Conservation (phyloP, 2,329 filamentous ascomycete genomes). For the Cadophora malorum region DNA sequence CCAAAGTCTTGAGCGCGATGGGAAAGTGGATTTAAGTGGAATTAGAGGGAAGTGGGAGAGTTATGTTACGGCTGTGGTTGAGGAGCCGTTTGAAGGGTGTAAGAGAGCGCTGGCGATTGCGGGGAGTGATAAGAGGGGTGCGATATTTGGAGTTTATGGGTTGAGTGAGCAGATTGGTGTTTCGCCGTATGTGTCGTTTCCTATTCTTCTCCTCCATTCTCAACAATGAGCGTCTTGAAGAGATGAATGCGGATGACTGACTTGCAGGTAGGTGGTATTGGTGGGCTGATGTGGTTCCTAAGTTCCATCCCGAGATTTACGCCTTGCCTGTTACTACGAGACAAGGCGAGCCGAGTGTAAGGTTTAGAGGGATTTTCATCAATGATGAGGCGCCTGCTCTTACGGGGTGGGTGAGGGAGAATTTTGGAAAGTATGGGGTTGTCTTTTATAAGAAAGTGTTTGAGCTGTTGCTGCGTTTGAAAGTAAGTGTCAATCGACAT, state of each 20-base stretch:
- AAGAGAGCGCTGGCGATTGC: constrained; percentile 67
- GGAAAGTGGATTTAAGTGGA: constrained; percentile 61
- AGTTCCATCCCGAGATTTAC: constrained; percentile 53
- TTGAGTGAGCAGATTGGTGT: constrained; percentile 68
- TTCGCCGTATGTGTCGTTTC: constrained; percentile 50
- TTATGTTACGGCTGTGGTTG: constrained; percentile 62
- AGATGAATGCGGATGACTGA: constrained; percentile 47
- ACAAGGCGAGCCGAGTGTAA: constrained; percentile 57
- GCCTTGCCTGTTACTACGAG: constrained; percentile 52
- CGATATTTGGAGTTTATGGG: constrained; percentile 70
- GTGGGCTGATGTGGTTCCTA: constrained; percentile 58
- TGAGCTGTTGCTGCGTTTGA: constrained; percentile 70
- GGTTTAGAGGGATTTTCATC: constrained; percentile 63
- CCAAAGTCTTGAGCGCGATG: constrained; percentile 59
- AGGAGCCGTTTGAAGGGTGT: constrained; percentile 60
- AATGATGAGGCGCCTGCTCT: constrained; percentile 63
- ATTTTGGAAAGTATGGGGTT: constrained; percentile 54
- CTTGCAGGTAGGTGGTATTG: constrained; percentile 57
- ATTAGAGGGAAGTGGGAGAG: constrained; percentile 72
- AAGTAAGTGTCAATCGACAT: constrained; percentile 35
- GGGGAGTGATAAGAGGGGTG: constrained; percentile 67
- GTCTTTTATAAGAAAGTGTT: constrained; percentile 72
- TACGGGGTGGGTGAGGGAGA: constrained; percentile 62
- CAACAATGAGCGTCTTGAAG: background rate
- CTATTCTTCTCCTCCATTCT: background rate